Base-by-base conservation (phyloP, 352 stramenopile species). In the Phytophthora europaea region DNA sequence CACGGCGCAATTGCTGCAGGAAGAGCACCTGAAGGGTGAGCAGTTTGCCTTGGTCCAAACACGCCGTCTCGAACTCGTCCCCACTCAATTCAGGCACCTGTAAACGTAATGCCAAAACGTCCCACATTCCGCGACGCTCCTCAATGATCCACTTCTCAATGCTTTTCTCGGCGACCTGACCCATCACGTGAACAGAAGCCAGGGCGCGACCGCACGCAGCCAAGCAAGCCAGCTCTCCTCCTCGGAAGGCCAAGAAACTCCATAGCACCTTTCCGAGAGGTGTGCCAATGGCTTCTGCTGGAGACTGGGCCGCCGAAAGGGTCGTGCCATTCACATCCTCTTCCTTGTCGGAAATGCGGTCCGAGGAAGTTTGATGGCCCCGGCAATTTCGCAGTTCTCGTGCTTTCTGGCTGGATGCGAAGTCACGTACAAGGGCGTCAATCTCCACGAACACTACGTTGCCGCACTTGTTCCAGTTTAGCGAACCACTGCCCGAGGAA, bases 61-160 rank as follows among this genome's bases (percentile, higher is more conserved):
- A 94, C 9, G 85, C 82, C 4, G 56, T 54, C 58, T 96, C 90
- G 50, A 97, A 95, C 52, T 97, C 90, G 4, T 92, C 85, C 22
- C 87, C 73, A 64, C 90, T 97, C 34, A 97, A 63, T 55, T 97
- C 90, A 7, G 90, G 90, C 22, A 97, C 82, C 50, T 87, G 86
- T 0, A 97, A 62, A 1, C 80, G 71, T 45, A 82, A 61, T 5
- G 90, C 84, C 33, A 95, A 73, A 7, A 81, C 84, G 10, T 84
- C 75, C 89, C 89, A 95, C 45, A 78, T 75, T 0, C 83, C 85
- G 22, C 79, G 80, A 4, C 89, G 85, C 45, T 94, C 87, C 62
- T 94, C 88, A 50, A 96, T 94, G 15, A 95, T 75, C 88, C 88
- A 95, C 50, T 92, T 93, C 69, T 95, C 89, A 40, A 97, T 94